Evolutionary conservation across 2,329 filamentous ascomycete genomes (phyloP), one percentile per base, ranked within the genome.

Genomic region (Arthroderma sp.): DNA sequence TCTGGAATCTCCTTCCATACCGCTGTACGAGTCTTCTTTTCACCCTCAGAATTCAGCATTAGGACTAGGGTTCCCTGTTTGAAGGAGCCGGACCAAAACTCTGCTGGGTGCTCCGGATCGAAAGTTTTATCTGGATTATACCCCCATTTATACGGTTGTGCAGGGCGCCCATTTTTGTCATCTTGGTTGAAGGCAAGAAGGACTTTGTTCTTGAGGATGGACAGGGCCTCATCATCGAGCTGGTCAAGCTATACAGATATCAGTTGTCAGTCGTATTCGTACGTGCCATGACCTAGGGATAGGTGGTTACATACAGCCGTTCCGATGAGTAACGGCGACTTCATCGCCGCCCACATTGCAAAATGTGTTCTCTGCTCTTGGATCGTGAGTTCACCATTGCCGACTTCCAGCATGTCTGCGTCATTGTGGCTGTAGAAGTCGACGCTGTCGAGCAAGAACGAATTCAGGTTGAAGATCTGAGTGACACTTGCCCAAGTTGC

Each of bases 391-490:
- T 68, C 57, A 0, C 64, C 67, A 51, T 74, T 75, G 22, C 72
- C 71, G 5, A 75, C 61, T 52, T 73, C 70, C 4, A 58, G 62
- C 64, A 73, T 73, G 43, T 74, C 71, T 7, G 64, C 61, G 49
- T 77, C 72, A 4, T 67, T 69, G 50, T 69, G 67, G 7, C 69
- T 67, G 58, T 68, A 73, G 49, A 74, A 75, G 30, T 67, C 57
- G 29, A 62, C 64, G 4, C 59, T 56, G 44, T 72, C 15, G 61
- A 67, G 56, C 41, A 63, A 53, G 52, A 74, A 71, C 29, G 62
- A 63, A n/a, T 69, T 71, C 30, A 69, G 61, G 53, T 74, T 74
- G 29, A 72, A 52, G 43, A 75, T 73, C 43, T 63, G 58, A 3
- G 61, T 49, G 36, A 65, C 58, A 5, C 53, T 52, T 6, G 47